Conservation (phyloP, 192 early-diverging fungal genomes). For the Entomortierella lignicola region DNA sequence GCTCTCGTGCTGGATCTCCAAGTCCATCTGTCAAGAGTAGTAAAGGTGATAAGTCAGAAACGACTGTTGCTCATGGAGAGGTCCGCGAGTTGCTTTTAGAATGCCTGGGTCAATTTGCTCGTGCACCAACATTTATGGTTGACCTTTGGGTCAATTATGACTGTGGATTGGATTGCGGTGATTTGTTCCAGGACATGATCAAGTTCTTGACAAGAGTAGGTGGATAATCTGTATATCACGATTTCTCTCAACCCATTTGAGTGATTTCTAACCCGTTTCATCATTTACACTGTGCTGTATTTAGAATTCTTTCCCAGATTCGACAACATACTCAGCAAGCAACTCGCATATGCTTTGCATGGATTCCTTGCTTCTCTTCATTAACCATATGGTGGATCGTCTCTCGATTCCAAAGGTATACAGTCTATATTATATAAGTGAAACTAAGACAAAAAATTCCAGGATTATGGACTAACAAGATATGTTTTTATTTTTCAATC, state of each 20-base stretch:
- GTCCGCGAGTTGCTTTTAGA: constrained; percentile 90
- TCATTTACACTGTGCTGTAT: background rate
- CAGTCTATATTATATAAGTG: too few relatives aligned
- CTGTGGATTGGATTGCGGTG: constrained; percentile 81
- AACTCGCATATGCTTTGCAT: constrained; percentile 77
- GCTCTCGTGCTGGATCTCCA: constrained; percentile 42
- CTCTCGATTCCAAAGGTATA: constrained; percentile 42
- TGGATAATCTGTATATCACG: background rate
- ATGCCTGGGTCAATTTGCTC: constrained; percentile 77
- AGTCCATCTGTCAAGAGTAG: constrained; percentile 39
- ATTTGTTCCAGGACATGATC: constrained; percentile 90
- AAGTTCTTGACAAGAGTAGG: constrained; percentile 80
- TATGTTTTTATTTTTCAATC: background rate
- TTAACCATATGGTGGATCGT: constrained; percentile 77
- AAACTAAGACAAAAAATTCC: too few relatives aligned
- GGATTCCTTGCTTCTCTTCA: constrained; percentile 77
- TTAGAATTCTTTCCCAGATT: constrained; percentile 82
- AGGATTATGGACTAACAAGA: background rate
- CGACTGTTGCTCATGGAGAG: constrained; percentile 72
- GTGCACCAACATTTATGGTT: constrained; percentile 79
- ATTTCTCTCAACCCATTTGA: too few relatives aligned
- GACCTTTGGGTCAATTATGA: constrained; percentile 98
- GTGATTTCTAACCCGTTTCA: background rate
- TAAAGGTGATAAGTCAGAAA: constrained; percentile 37
- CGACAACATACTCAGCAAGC: constrained; percentile 68